Evolutionary conservation across 768 basidiomycete genomes (phyloP).

Genomic region (Hericium coralloides): DNA sequence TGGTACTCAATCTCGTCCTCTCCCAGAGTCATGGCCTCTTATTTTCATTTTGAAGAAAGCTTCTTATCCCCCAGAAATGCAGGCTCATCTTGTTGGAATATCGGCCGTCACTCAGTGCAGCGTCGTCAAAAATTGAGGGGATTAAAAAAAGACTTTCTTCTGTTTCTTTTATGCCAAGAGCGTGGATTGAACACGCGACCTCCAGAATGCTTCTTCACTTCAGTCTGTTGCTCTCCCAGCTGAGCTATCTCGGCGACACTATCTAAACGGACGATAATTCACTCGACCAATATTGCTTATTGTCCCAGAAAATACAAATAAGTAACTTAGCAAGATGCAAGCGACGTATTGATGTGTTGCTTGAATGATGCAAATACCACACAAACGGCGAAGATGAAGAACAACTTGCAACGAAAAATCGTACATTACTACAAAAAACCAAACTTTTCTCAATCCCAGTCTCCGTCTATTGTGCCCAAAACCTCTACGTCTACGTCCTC

Average conservation of each 20-base stretch:
- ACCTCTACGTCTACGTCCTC: slow-evolving; percentile 21
- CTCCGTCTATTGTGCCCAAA: slow-evolving; percentile 20
- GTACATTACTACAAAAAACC: no score
- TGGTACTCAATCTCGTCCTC: no score
- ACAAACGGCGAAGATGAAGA: no score
- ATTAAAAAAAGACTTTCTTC: no score
- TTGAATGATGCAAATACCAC: not conserved
- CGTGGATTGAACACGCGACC: slow-evolving; percentile 11
- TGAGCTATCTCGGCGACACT: slow-evolving; percentile 21
- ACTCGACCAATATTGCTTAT: no score
- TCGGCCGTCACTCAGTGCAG: not conserved
- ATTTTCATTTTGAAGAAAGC: no score
- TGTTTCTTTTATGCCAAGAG: slow-evolving; percentile 2
- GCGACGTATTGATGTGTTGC: no score
- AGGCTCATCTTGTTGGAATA: not conserved
- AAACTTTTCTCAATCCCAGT: slow-evolving; percentile 4
- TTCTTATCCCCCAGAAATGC: not conserved
- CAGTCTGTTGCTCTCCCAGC: slow-evolving; percentile 26
- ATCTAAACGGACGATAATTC: no score
- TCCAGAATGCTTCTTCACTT: slow-evolving; percentile 9
- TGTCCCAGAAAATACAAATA: no score
- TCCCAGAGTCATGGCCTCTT: no score
- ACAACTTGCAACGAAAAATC: no score
- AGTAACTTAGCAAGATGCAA: no score
- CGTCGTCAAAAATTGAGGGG: not conserved